A percentile compares a stretch with the other conserved stretches of the same genome.
These are phyloP conservation scores for Verticillium dahliae DNA, from an alignment of 2,329 filamentous ascomycete species.

Conservation along the genomic window DNA sequence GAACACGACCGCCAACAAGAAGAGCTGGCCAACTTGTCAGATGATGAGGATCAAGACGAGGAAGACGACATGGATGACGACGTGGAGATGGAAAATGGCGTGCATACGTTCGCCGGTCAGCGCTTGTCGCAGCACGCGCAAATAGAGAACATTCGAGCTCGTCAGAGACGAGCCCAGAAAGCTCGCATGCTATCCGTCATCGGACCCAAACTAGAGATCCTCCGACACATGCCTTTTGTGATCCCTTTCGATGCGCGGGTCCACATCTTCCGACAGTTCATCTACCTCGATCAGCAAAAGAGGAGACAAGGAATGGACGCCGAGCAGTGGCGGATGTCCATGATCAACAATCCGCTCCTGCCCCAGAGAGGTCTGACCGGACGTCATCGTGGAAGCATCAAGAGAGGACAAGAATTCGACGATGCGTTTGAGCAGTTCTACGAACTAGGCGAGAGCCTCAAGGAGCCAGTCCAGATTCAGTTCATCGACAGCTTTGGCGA, in stretches of 20 bases:
- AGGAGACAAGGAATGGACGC: slow-evolving; percentile 58
- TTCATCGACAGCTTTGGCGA: slow-evolving; percentile 89
- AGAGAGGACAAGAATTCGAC: slow-evolving; percentile 71
- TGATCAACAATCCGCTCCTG: slow-evolving; percentile 11
- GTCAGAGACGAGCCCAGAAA: slow-evolving; percentile 60
- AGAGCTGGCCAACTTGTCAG: slow-evolving; percentile 19
- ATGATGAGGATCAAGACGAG: slow-evolving; percentile 24
- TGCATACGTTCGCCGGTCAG: slow-evolving; percentile 42
- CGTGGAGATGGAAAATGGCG: slow-evolving; percentile 1
- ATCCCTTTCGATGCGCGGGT: slow-evolving; percentile 91
- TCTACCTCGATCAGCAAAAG: slow-evolving; percentile 72
- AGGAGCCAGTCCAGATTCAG: slow-evolving; percentile 93
- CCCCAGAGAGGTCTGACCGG: slow-evolving; percentile 32
- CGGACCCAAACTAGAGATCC: slow-evolving; percentile 79
- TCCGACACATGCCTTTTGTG: slow-evolving; percentile 95
- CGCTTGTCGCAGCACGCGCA: slow-evolving; percentile 56
- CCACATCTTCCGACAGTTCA: slow-evolving; percentile 87
- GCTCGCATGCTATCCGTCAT: slow-evolving; percentile 71
- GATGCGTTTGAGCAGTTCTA: slow-evolving; percentile 86
- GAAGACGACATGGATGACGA: slow-evolving; percentile 21
- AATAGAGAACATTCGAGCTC: slow-evolving; percentile 55
- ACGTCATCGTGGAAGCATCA: slow-evolving; percentile 72
- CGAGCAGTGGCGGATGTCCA: slow-evolving; percentile 18
- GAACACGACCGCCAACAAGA: slow-evolving; percentile 79
- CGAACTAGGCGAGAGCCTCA: slow-evolving; percentile 70